A percentile compares a stretch with the other conserved stretches of the same genome.
These are phyloP conservation scores for Boletus patriciae DNA, from an alignment of 768 basidiomycete species.

Conservation along the genomic window DNA sequence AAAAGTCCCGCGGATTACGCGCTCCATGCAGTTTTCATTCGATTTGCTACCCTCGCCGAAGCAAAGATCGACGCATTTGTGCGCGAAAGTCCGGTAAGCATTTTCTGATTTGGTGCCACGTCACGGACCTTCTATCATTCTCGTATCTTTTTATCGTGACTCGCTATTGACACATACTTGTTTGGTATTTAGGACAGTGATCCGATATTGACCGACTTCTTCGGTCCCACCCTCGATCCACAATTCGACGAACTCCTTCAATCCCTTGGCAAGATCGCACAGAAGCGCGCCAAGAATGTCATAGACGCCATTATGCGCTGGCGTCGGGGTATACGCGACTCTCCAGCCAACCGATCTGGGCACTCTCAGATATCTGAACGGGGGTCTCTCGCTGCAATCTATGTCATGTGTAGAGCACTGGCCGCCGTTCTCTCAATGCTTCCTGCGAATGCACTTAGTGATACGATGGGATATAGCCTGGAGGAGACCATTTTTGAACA, in stretches of 20 bases:
- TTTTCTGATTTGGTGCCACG: not conserved
- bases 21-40: conserved; percentile 83
- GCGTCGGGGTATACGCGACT: conserved; percentile 75
- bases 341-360: conserved; percentile 38
- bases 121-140: not conserved
- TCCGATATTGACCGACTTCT: conserved; percentile 58
- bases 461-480: conserved; percentile 73
- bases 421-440: conserved; percentile 72
- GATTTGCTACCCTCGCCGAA: conserved; percentile 80
- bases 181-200: conserved; percentile 60
- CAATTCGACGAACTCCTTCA: conserved; percentile 85
- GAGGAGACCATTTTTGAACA: conserved; percentile 90
- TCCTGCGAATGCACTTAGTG: conserved; percentile 75
- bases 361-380: conserved; percentile 50
- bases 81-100: conserved; percentile 61
- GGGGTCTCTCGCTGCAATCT: conserved; percentile 79
- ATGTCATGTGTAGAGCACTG: conserved; percentile 86
- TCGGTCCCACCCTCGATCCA: conserved; percentile 72
- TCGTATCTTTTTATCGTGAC: not conserved
- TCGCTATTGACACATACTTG: conserved; percentile 1
- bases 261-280: conserved; percentile 82
- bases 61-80: conserved; percentile 76
- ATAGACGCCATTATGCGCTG: conserved; percentile 86
- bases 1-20: conserved; percentile 89
- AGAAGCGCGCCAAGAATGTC: conserved; percentile 79